A percentile compares a stretch with the other conserved stretches of the same genome.
Conservation (phyloP, 2,329 filamentous ascomycete genomes). For the Clonostachys byssicola region DNA sequence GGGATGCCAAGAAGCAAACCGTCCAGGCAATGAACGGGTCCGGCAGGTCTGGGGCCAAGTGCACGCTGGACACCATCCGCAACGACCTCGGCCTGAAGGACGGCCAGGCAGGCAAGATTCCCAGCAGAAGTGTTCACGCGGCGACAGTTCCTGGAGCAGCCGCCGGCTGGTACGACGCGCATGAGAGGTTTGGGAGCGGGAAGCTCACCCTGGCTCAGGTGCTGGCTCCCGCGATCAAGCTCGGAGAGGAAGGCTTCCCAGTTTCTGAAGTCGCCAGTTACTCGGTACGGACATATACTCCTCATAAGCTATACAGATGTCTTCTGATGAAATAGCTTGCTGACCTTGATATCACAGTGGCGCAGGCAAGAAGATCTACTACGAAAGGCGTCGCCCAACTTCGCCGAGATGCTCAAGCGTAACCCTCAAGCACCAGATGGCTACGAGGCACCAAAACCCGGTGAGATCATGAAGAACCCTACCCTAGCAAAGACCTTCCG, state of each 20-base stretch:
- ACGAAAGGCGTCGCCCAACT: conserved; percentile 76
- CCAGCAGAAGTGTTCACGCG: conserved; percentile 71
- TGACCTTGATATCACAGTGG: conserved; percentile 56
- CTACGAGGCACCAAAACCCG: conserved; percentile 68
- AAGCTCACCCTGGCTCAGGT: conserved; percentile 75
- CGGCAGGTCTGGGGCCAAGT: conserved; percentile 71
- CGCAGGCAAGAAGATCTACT: conserved; percentile 56
- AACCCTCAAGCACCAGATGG: conserved; percentile 66
- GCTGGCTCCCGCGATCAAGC: conserved; percentile 74
- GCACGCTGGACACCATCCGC: conserved; percentile 66
- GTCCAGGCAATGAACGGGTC: conserved; percentile 90
- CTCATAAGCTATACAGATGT: background rate
- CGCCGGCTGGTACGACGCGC: conserved; percentile 87
- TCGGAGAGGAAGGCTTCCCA: conserved; percentile 86
- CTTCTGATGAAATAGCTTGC: conserved; percentile 1
- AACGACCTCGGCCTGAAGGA: conserved; percentile 63
- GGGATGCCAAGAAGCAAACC: conserved; percentile 75
- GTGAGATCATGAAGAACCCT: conserved; percentile 87
- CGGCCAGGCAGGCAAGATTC: conserved; percentile 56
- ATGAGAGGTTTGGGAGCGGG: conserved; percentile 86
- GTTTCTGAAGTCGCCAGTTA: conserved; percentile 74
- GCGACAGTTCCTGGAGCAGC: conserved; percentile 88
- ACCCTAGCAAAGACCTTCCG: conserved; percentile 79
- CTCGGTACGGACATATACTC: conserved; percentile 48
- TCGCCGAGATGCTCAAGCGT: conserved; percentile 78